These are phyloP conservation scores for Perkinsus olseni DNA, from an alignment of 169 alveolate genomes.

Conservation along the genomic window DNA sequence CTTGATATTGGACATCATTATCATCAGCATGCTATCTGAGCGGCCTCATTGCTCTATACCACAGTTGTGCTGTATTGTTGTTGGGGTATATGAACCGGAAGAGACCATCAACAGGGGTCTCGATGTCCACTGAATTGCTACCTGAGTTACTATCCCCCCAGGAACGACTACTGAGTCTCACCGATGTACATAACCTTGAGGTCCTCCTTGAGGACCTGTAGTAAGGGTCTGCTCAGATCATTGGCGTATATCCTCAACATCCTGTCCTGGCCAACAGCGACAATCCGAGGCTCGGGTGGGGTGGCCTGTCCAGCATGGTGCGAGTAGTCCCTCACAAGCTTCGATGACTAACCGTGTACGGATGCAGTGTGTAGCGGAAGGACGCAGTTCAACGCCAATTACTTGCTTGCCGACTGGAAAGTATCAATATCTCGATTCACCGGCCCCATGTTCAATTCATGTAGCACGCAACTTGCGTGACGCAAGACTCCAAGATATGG, in stretches of 20 bases:
- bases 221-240: background rate
- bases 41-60: background rate
- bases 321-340: too few relatives aligned
- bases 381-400: too few relatives aligned
- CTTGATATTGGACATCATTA: too few relatives aligned
- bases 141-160: background rate
- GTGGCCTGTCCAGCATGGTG: background rate
- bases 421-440: too few relatives aligned
- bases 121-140: background rate
- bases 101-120: background rate
- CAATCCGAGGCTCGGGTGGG: background rate
- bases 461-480: too few relatives aligned
- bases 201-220: background rate
- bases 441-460: too few relatives aligned
- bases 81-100: background rate
- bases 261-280: background rate
- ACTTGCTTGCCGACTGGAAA: too few relatives aligned
- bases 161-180: background rate
- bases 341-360: too few relatives aligned
- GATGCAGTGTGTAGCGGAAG: too few relatives aligned
- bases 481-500: too few relatives aligned
- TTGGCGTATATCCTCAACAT: background rate
- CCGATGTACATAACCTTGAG: background rate
- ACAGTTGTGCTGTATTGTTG: background rate
- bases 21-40: background rate